Base-by-base conservation (phyloP, 768 basidiomycete genomes). In the Gloeopeniophorella convolvens region DNA sequence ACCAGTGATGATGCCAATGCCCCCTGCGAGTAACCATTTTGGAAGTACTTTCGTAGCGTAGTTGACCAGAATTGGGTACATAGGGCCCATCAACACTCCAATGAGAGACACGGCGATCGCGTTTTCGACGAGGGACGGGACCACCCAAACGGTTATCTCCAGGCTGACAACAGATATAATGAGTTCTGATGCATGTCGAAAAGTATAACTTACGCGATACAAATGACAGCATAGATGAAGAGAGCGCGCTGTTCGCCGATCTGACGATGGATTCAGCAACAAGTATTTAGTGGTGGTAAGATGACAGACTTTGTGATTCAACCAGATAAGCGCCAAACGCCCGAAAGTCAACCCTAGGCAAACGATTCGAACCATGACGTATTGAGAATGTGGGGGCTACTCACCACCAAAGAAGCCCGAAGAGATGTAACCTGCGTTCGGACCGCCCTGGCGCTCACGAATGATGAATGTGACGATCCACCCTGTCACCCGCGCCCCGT, bases 21-120 rank as follows among this genome's bases (percentile, higher is more conserved):
- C 63, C 34, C 78, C 79, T 0, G 73, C 74, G 20, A 89, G 71
- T 8, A 92, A 70, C 74, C 82, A 82, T 7, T 72, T 72, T 5
- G 89, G 90, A 8, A 93, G 65, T 45, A 89, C 71, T 1, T 79
- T 73, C 5, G 79, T 75, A 1, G 82, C 69, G 36, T 85, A 77
- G 60, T 84, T 86, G 78, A 91, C 80, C 8, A 78, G 72, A 49
- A 78, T 72, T 2, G 75, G 76, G 50, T 72, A 77, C 67, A 74
- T 71, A 1, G 74, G 74, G 20, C 79, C 79, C 31, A 82, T 58
- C 12, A 79, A 56, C 11, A 65, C 48, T 21, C 65, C 64, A 52
- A 66, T 55, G 51, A 60, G 44, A 4, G 60, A 57, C n/a, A 72
- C 70, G 1, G 73, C 74, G 12, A 80, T 63, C 1, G 75, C 78